A percentile compares a stretch with the other conserved stretches of the same genome.
Conservation (phyloP, 768 basidiomycete species). For the Phanerochaete sordida region DNA sequence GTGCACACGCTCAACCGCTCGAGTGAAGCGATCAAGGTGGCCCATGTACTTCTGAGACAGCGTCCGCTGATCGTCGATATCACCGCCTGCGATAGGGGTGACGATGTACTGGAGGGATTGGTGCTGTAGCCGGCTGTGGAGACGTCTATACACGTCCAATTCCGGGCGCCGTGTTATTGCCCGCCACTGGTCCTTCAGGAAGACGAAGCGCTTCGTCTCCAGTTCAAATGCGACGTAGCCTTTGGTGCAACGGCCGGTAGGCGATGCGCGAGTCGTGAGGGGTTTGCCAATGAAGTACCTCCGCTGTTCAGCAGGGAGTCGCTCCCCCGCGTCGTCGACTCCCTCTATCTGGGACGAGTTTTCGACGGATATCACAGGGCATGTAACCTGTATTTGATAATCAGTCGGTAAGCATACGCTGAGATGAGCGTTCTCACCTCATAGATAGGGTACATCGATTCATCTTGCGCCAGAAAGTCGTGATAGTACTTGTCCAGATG, state of each 20-base stretch:
- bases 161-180: neutral
- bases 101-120: too few relatives aligned
- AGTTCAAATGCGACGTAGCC: neutral
- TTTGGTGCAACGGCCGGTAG: neutral
- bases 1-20: neutral
- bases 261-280: neutral
- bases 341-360: too few relatives aligned
- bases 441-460: neutral
- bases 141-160: neutral
- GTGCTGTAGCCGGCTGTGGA: too few relatives aligned
- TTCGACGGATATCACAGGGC: too few relatives aligned
- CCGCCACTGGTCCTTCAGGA: conserved; percentile 6
- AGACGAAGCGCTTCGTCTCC: neutral
- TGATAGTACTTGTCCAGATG: neutral
- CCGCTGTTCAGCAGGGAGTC: neutral
- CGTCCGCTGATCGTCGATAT: neutral
- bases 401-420: neutral
- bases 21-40: too few relatives aligned
- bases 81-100: neutral
- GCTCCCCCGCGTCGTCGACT: neutral
- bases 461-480: neutral
- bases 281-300: neutral
- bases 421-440: neutral
- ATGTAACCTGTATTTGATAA: neutral
- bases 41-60: neutral